Conservation (phyloP, 2,329 filamentous ascomycete species). For the Mycosphaerella sp. region DNA sequence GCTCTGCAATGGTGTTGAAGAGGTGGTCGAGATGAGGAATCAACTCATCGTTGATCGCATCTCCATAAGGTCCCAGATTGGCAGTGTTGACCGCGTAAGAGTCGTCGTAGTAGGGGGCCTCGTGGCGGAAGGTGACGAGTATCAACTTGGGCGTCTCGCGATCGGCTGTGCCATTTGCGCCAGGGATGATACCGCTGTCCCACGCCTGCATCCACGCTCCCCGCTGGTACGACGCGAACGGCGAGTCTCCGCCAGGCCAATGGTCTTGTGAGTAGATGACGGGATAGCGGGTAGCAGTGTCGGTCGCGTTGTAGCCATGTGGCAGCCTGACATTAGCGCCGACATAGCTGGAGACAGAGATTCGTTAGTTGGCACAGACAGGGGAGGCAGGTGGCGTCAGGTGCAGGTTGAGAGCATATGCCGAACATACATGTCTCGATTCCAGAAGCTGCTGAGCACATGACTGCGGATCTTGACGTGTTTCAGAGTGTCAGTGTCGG, state of each 20-base stretch:
- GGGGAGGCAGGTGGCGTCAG: neutral
- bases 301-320: conserved; percentile 31
- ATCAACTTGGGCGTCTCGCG: conserved; percentile 33
- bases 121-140: conserved; percentile 36
- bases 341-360: conserved; percentile 28
- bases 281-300: conserved; percentile 32
- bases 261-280: conserved; percentile 36
- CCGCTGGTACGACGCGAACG: conserved; percentile 1
- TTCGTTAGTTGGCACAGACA: neutral
- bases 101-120: conserved; percentile 37
- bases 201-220: conserved; percentile 27
- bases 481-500: conserved; percentile 33
- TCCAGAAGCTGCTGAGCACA: conserved; percentile 36
- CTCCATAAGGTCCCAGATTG: conserved; percentile 38
- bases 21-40: conserved; percentile 33
- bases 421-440: conserved; percentile 25
- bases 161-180: conserved; percentile 23
- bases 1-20: conserved; percentile 35
- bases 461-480: conserved; percentile 37
- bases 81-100: conserved; percentile 38
- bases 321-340: conserved; percentile 36
- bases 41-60: conserved; percentile 39
- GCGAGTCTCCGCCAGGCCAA: conserved; percentile 26
- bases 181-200: conserved; percentile 32
- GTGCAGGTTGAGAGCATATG: too few species aligned